Evolutionary conservation across 257 asterid species (phyloP).

Genomic region (Thymus quinquecostatus): DNA sequence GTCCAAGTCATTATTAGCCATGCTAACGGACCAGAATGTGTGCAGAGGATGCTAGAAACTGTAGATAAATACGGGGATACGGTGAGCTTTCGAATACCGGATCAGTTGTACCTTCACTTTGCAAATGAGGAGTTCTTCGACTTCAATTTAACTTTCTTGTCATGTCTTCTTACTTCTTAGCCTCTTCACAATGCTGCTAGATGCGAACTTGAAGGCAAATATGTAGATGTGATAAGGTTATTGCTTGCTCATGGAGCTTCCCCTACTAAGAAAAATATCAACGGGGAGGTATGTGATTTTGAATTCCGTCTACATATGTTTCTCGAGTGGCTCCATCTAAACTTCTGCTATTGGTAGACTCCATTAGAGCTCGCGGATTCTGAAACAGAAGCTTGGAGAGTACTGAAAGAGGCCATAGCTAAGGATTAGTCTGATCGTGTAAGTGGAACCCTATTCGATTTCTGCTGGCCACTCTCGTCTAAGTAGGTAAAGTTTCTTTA

Average conservation of each 20-base stretch:
- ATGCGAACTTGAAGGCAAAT: conserved; percentile 49
- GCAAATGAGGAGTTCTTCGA: too few relatives aligned
- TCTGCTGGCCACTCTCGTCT: neutral
- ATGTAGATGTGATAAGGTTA: conserved; percentile 49
- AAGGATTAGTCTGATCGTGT: conserved; percentile 22
- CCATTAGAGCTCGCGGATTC: conserved; percentile 73
- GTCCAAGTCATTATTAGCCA: conserved; percentile 53
- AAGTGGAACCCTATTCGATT: neutral
- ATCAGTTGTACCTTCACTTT: neutral
- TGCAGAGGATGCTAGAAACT: conserved; percentile 68
- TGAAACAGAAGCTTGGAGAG: conserved; percentile 63
- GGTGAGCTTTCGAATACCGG: conserved; percentile 45
- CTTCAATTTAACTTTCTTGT: conserved; percentile 3
- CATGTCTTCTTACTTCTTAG: conserved; percentile 37
- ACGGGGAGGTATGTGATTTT: conserved; percentile 57
- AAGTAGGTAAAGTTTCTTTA: neutral
- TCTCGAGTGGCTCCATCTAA: neutral
- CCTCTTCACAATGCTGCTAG: conserved; percentile 93
- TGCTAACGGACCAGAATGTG: conserved; percentile 50
- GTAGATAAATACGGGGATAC: conserved; percentile 83
- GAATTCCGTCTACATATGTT: neutral
- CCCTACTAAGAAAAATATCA: conserved; percentile 52
- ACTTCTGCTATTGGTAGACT: conserved; percentile 44
- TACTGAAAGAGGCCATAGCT: conserved; percentile 56
- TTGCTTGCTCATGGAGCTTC: conserved; percentile 71